A percentile compares a stretch with the other conserved stretches of the same genome.
These are phyloP conservation scores for Alternaria ventricosa DNA, from an alignment of 2,329 filamentous ascomycete species.

Conservation along the genomic window DNA sequence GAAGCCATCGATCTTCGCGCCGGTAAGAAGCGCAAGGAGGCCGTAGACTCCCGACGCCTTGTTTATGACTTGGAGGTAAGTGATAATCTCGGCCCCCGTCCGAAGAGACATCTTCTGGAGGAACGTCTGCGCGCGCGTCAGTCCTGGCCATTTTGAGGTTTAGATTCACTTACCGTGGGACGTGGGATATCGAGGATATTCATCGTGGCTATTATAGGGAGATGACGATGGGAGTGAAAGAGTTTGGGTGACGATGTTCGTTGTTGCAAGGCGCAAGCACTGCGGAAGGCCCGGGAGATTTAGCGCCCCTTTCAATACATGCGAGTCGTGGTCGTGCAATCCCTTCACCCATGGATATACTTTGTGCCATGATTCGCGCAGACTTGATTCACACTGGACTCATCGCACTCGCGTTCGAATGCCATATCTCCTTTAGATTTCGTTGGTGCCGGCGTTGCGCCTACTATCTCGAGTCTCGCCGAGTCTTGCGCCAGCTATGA, in stretches of 20 bases:
- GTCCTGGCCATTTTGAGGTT: constrained; percentile 3
- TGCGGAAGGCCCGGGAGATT: constrained; percentile 27
- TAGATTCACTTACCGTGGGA: constrained; percentile 40
- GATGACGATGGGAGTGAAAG: constrained; percentile 9
- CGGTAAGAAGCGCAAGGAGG: constrained; percentile 85
- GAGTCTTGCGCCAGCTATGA: not conserved
- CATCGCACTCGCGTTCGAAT: not conserved
- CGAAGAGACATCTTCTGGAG: constrained; percentile 85
- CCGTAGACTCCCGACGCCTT: constrained; percentile 92
- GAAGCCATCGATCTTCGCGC: constrained; percentile 79
- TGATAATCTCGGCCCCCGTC: constrained; percentile 84
- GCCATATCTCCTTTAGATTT: not conserved
- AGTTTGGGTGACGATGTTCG: constrained; percentile 10
- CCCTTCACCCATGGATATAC: not conserved
- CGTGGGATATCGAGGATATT: constrained; percentile 48
- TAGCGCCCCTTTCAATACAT: constrained; percentile 19
- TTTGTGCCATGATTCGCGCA: not conserved
- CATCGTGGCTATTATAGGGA: constrained; percentile 18
- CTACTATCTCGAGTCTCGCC: not conserved
- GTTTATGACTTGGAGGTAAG: constrained; percentile 84
- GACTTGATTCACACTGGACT: not conserved
- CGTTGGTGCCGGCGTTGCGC: not conserved
- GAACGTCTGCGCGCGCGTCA: constrained; percentile 68
- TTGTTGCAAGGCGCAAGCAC: not conserved
- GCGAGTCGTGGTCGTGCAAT: constrained; percentile 4